Percentiles rank a stretch among this genome's conserved stretches.
These are phyloP conservation scores for Pyrenophora graminea DNA, from an alignment of 2,329 filamentous ascomycete genomes.

Conservation along the genomic window DNA sequence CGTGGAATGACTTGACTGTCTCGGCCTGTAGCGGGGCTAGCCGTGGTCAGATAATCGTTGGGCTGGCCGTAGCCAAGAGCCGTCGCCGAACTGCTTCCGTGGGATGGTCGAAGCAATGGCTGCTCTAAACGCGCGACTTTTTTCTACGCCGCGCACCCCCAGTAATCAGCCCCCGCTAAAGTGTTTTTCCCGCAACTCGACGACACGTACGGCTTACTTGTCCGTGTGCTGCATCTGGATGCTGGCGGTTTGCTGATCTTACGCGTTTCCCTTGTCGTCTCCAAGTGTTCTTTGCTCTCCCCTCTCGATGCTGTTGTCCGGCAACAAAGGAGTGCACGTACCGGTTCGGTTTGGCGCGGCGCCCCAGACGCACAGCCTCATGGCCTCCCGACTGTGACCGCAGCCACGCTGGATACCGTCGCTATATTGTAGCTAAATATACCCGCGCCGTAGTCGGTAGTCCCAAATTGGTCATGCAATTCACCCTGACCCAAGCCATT, in stretches of 20 bases:
- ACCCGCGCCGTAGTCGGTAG: slow-evolving; percentile 17
- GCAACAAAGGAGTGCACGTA: background rate
- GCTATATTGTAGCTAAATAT: slow-evolving; percentile 37
- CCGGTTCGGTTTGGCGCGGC: slow-evolving; percentile 32
- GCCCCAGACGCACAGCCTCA: slow-evolving; percentile 34
- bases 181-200: slow-evolving; percentile 26
- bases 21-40: slow-evolving; percentile 42
- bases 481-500: background rate
- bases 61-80: slow-evolving; percentile 41
- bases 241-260: background rate
- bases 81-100: slow-evolving; percentile 46
- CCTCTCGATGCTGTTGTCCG: slow-evolving; percentile 6
- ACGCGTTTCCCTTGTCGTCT: background rate
- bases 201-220: slow-evolving; percentile 3
- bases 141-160: slow-evolving; percentile 7
- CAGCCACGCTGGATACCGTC: slow-evolving; percentile 40
- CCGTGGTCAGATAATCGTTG: slow-evolving; percentile 27
- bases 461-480: slow-evolving; percentile 24
- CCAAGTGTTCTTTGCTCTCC: slow-evolving; percentile 1
- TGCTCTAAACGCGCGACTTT: slow-evolving; percentile 13
- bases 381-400: slow-evolving; percentile 41
- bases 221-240: slow-evolving; percentile 5
- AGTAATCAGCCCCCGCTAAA: slow-evolving; percentile 19
- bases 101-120: slow-evolving; percentile 43
- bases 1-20: slow-evolving; percentile 22